These are phyloP conservation scores for Pneumocystis jirovecii DNA, from an alignment of 1,139 yeast genomes.

Conservation along the genomic window DNA sequence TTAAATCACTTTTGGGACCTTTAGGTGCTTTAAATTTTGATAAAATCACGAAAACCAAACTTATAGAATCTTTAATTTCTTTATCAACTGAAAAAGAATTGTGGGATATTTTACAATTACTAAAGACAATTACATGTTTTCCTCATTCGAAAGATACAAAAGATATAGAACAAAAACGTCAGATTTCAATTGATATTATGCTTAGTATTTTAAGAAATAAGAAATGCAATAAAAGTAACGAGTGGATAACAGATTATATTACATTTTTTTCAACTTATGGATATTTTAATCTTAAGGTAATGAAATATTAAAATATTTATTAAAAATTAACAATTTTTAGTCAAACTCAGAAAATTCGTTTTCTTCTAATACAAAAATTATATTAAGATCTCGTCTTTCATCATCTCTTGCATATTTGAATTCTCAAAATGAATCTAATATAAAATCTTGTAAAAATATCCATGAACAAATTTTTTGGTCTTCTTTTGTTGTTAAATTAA, in stretches of 20 bases:
- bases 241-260: neutral
- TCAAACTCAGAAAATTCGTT: neutral
- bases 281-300: neutral
- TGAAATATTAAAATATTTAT: neutral
- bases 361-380: slow-evolving; percentile 13
- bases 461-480: neutral
- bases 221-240: neutral
- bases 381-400: slow-evolving; percentile 5
- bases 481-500: neutral
- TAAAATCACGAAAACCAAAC: slow-evolving; percentile 56
- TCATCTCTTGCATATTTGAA: slow-evolving; percentile 7
- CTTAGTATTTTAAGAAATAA: slow-evolving; percentile 29
- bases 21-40: slow-evolving; percentile 63
- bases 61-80: slow-evolving; percentile 36
- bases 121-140: slow-evolving; percentile 16
- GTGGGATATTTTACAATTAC: slow-evolving; percentile 25
- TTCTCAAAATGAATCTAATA: slow-evolving; percentile 3
- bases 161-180: slow-evolving; percentile 39
- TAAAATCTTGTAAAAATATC: neutral
- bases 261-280: neutral
- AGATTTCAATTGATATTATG: slow-evolving; percentile 55
- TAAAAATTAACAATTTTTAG: neutral
- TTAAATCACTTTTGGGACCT: slow-evolving; percentile 36
- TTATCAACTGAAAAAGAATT: slow-evolving; percentile 20
- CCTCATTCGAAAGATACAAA: slow-evolving; percentile 23